Evolutionary conservation across 305 asterid genomes (phyloP).

Genomic region (Fraxinus platypoda): DNA sequence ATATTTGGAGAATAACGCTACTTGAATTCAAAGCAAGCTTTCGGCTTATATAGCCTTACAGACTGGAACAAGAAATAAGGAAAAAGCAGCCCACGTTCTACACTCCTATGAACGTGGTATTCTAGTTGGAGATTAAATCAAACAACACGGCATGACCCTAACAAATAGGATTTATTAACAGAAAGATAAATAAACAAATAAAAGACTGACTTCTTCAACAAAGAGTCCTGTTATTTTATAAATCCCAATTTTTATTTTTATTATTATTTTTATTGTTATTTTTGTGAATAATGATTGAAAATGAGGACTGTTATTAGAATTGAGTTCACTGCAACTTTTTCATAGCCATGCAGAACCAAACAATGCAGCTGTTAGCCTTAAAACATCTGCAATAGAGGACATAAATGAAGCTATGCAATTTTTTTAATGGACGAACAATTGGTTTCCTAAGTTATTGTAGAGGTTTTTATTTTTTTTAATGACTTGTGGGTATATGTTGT

Average conservation of each 20-base stretch:
- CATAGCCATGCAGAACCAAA: not conserved
- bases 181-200: not conserved
- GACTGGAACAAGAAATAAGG: not conserved
- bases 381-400: not conserved
- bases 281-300: not conserved
- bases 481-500: constrained; percentile 31
- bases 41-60: not conserved
- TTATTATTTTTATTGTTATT: no score
- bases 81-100: not conserved
- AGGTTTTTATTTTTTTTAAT: not conserved
- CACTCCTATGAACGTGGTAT: not conserved
- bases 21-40: not conserved
- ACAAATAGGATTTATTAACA: not conserved
- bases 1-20: not conserved
- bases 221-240: not conserved
- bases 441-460: not conserved
- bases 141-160: not conserved
- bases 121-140: not conserved
- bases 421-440: not conserved
- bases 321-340: not conserved
- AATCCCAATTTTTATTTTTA: not conserved
- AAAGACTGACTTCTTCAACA: not conserved
- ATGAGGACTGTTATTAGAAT: not conserved
- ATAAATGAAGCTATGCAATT: not conserved
- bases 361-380: constrained; percentile 3